Conservation (phyloP, 441 rosid genomes). For the Daphne laureola region DNA sequence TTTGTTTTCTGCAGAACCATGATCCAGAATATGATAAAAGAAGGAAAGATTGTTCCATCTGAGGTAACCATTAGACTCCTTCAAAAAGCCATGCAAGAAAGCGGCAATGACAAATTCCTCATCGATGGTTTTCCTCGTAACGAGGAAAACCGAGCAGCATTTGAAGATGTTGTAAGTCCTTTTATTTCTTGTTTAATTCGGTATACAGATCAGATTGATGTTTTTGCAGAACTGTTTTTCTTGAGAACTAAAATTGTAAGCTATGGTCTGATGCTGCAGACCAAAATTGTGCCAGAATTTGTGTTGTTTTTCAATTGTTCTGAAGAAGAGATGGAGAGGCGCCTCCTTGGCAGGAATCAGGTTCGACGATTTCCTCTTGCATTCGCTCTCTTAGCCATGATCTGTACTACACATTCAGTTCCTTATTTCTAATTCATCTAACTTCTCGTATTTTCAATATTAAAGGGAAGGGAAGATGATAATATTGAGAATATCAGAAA, state of each 20-base stretch:
- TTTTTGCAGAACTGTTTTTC: constrained; percentile 1
- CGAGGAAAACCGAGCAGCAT: constrained; percentile 83
- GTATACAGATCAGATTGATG: not conserved
- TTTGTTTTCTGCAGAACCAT: constrained; percentile 46
- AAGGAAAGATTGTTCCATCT: constrained; percentile 90
- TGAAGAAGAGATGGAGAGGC: constrained; percentile 79
- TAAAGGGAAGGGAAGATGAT: constrained; percentile 91
- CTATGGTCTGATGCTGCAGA: constrained; percentile 33
- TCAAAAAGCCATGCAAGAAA: constrained; percentile 65
- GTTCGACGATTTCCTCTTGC: constrained; percentile 28
- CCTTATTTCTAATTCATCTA: constrained; percentile 1
- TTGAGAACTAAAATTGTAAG: constrained; percentile 7
- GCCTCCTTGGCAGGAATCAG: constrained; percentile 74
- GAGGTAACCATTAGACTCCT: constrained; percentile 89
- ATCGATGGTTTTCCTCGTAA: constrained; percentile 95
- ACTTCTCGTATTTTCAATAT: constrained; percentile 2
- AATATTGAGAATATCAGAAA: constrained; percentile 83
- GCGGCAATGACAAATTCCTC: constrained; percentile 68
- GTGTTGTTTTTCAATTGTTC: constrained; percentile 73
- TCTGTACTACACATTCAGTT: not conserved
- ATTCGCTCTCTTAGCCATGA: constrained; percentile 3
- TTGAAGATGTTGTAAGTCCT: constrained; percentile 71
- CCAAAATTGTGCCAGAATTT: constrained; percentile 63
- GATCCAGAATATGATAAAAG: constrained; percentile 72
- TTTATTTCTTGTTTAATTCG: not conserved